Evolutionary conservation across 176 grass and related monocot species (phyloP).

Genomic region (Pontederia paniculata): DNA sequence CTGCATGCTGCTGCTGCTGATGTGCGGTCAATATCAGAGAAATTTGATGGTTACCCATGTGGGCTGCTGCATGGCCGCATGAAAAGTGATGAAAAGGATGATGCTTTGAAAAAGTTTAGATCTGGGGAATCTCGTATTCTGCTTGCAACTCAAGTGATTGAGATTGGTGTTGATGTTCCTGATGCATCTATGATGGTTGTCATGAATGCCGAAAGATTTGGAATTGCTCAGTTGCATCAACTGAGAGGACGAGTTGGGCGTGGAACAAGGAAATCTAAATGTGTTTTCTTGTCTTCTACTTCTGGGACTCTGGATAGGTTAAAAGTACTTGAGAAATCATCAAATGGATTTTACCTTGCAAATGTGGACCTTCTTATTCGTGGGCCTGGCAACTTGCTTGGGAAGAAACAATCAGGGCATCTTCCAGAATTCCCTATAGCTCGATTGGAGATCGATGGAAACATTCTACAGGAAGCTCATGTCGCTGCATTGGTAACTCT

Average conservation of each 20-base stretch:
- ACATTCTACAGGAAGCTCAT: conserved; percentile 76
- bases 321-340: conserved; percentile 70
- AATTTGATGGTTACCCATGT: conserved; percentile 61
- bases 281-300: conserved; percentile 60
- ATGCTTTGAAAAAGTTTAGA: conserved; percentile 66
- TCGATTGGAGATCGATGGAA: conserved; percentile 84
- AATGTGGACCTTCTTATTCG: conserved; percentile 71
- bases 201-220: conserved; percentile 85
- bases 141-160: conserved; percentile 77
- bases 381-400: conserved; percentile 80
- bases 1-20: conserved; percentile 63
- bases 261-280: conserved; percentile 65
- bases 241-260: conserved; percentile 77
- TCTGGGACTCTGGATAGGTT: conserved; percentile 37
- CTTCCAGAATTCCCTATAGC: conserved; percentile 93
- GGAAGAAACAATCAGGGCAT: conserved; percentile 89
- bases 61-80: conserved; percentile 83
- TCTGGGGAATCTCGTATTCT: conserved; percentile 60
- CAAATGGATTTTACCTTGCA: conserved; percentile 75
- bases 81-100: conserved; percentile 55
- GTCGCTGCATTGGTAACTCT: conserved; percentile 57
- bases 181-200: conserved; percentile 96
- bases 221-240: conserved; percentile 89
- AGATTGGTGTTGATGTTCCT: conserved; percentile 86
- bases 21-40: conserved; percentile 47